Base-by-base conservation (phyloP, 306 rosid species). In the Corylus americana region DNA sequence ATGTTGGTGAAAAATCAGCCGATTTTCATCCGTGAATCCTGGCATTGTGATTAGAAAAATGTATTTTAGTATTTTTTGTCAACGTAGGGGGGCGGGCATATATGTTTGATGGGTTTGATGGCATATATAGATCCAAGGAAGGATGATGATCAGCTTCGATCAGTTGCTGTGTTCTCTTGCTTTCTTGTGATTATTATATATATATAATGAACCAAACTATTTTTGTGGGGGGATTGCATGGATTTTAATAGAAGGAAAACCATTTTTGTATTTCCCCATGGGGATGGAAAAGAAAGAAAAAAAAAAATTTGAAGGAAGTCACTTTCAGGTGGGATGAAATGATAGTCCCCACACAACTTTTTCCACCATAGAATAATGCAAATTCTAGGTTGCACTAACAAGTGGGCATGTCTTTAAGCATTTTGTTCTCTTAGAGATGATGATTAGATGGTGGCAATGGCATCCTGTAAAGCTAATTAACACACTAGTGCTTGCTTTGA, bases 301-400 rank as follows among this genome's bases (percentile, higher is more conserved):
- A 49, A 12, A 11, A 48, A 5, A 42, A n/a, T n/a, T 5, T 5
- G 53, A 49, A 49, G 53, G 71, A 74, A 74, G 81, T 67, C 64
- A 73, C 79, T 81, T 77, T 64, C 84, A 48, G 83, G 77, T 71
- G 73, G 73, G 81, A 82, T 82, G 53, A 80, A 74, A 85, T 81
- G 87, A 77, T 53, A 79, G 86, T 74, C 87, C 84, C 89, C 88
- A 87, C 84, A 61, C 6, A 68, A 75, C 84, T 84, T 87, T 84
- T 87, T 90, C 84, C 86, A 82, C 85, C 39, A 77, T 48, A 73
- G 82, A 84, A 88, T 87, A 87, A 74, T 84, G 86, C 82, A 70
- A 83, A 59, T 42, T 29, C 70, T 70, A 57, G 71, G 35, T 61
- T 79, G 84, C 86, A 85, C 82, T 71, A 72, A 58, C 80, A 71